These are phyloP conservation scores for Conticribra weissflogii DNA, from an alignment of 108 stramenopile genomes.

Conservation along the genomic window DNA sequence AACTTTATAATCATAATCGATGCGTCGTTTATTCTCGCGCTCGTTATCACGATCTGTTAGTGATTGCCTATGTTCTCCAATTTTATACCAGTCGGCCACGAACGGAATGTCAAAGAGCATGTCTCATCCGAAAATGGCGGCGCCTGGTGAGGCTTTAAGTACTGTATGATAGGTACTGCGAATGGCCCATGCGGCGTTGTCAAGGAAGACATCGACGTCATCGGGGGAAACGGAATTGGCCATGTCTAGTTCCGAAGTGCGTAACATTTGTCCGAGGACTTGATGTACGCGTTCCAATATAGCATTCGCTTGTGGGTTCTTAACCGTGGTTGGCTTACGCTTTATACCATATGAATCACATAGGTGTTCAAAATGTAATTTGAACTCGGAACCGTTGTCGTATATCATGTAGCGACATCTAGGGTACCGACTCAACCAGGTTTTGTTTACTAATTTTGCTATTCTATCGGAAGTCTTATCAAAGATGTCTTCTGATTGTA, in stretches of 20 bases:
- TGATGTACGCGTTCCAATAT: constrained; percentile 55
- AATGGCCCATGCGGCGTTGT: constrained; percentile 22
- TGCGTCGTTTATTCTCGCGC: neutral
- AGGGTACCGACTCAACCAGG: constrained; percentile 12
- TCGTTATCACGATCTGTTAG: neutral
- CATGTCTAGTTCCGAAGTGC: constrained; percentile 8
- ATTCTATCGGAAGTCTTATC: neutral
- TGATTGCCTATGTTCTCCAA: neutral
- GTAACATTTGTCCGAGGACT: constrained; percentile 30
- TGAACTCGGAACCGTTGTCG: constrained; percentile 50
- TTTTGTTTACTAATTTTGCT: constrained; percentile 5
- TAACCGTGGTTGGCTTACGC: constrained; percentile 27
- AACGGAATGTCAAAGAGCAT: constrained; percentile 39
- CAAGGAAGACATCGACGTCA: constrained; percentile 24
- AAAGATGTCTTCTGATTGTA: neutral
- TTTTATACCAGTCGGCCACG: neutral
- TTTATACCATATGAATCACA: constrained; percentile 24
- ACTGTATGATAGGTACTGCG: constrained; percentile 6
- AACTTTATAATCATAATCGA: neutral
- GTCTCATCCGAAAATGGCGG: constrained; percentile 34
- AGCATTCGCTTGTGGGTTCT: constrained; percentile 56
- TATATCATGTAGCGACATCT: constrained; percentile 1
- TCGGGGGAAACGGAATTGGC: constrained; percentile 3
- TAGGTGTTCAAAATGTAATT: constrained; percentile 4
- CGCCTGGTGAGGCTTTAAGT: constrained; percentile 31